Conservation (phyloP, 2,329 filamentous ascomycete genomes). For the Periconia macrospinosa region DNA sequence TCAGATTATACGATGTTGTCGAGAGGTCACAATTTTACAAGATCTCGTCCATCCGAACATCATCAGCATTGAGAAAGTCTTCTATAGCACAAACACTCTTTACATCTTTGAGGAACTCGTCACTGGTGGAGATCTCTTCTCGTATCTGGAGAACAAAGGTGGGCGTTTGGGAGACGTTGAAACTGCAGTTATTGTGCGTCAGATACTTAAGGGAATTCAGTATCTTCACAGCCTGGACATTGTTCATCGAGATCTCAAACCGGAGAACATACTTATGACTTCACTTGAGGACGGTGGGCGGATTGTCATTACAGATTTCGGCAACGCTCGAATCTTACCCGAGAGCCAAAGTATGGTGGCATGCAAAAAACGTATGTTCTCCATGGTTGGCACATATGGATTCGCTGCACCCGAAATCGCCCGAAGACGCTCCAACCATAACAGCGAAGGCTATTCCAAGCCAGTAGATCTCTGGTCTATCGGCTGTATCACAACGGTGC, state of each 20-base stretch:
- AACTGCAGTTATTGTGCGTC: constrained; percentile 57
- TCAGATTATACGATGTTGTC: constrained; percentile 30
- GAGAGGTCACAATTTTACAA: constrained; percentile 54
- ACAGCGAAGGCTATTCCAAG: constrained; percentile 55
- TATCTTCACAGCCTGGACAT: constrained; percentile 60
- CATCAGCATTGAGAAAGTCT: constrained; percentile 59
- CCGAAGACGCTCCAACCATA: constrained; percentile 28
- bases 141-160: constrained; percentile 57
- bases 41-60: constrained; percentile 63
- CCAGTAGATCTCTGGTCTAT: constrained; percentile 65
- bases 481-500: constrained; percentile 56
- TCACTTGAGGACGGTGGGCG: constrained; percentile 54
- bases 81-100: constrained; percentile 55
- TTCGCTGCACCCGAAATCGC: constrained; percentile 59
- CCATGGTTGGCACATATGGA: constrained; percentile 58
- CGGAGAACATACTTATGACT: constrained; percentile 65
- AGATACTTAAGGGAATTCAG: constrained; percentile 60
- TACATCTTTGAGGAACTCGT: constrained; percentile 65
- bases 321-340: constrained; percentile 52
- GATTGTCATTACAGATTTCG: constrained; percentile 64
- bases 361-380: constrained; percentile 52
- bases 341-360: constrained; percentile 7
- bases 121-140: constrained; percentile 63
- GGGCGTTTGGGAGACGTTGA: constrained; percentile 52
- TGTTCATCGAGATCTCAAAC: constrained; percentile 65